These are phyloP conservation scores for Metschnikowia santaceciliae DNA, from an alignment of 805 yeast genomes.

Conservation along the genomic window DNA sequence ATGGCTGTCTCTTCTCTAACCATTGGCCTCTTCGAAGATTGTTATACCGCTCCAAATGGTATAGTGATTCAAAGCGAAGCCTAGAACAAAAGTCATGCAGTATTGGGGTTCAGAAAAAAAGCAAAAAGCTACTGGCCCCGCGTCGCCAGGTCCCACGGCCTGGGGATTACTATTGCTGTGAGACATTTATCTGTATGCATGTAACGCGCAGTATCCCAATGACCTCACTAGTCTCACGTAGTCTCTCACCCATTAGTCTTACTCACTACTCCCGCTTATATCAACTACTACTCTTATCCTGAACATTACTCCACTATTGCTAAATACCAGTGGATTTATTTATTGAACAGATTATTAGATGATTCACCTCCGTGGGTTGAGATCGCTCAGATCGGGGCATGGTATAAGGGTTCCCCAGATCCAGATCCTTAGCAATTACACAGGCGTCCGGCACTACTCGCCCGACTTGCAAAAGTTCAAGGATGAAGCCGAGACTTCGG, in stretches of 20 bases:
- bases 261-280: too few species aligned
- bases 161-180: slow-evolving; percentile 28
- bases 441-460: background rate
- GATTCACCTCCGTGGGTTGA: background rate
- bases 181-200: slow-evolving; percentile 19
- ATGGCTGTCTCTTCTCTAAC: background rate
- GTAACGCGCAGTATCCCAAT: slow-evolving; percentile 1
- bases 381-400: background rate
- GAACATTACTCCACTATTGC: too few species aligned
- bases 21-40: slow-evolving; percentile 33
- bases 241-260: background rate
- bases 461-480: slow-evolving; percentile 32
- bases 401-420: background rate
- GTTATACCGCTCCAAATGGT: slow-evolving; percentile 26
- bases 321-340: too few species aligned
- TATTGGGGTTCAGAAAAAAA: background rate
- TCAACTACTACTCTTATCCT: too few species aligned
- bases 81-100: slow-evolving; percentile 18
- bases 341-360: background rate
- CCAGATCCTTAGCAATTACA: background rate
- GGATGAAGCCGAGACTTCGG: slow-evolving; percentile 26
- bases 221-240: background rate
- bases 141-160: slow-evolving; percentile 2
- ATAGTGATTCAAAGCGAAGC: slow-evolving; percentile 34
- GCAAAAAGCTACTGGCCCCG: background rate